Evolutionary conservation across 139 green algal genomes (phyloP).

Genomic region (Mesotaenium endlicherianum): DNA sequence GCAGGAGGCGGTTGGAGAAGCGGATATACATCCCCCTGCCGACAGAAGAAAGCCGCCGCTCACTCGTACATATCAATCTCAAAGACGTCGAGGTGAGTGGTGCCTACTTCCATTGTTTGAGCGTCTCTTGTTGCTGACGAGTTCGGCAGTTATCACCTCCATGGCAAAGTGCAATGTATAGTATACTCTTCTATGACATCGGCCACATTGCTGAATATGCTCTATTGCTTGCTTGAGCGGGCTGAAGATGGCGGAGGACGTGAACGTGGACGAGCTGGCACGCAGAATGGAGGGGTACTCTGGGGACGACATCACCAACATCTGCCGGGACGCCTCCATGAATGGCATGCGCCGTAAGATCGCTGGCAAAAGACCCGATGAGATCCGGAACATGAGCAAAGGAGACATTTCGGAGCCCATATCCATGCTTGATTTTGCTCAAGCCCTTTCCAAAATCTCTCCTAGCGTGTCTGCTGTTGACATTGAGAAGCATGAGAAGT

Average conservation of each 20-base stretch:
- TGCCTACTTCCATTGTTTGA: no score
- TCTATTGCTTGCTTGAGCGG: background rate
- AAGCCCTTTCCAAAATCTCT: conserved; percentile 79
- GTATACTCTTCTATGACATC: background rate
- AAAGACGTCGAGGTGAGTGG: conserved; percentile 53
- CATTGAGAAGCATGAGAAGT: conserved; percentile 77
- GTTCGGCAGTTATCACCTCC: no score
- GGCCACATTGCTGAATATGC: background rate
- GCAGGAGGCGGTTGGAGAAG: conserved; percentile 84
- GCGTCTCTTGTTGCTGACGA: no score
- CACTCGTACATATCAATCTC: conserved; percentile 83
- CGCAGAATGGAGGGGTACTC: conserved; percentile 74
- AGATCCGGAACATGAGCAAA: conserved; percentile 62
- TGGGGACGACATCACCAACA: conserved; percentile 88
- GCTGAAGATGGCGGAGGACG: conserved; percentile 49
- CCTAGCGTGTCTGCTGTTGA: conserved; percentile 75
- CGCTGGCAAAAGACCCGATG: conserved; percentile 67
- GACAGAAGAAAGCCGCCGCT: conserved; percentile 61
- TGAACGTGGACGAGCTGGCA: conserved; percentile 72
- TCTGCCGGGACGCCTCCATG: conserved; percentile 87
- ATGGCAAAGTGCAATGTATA: background rate
- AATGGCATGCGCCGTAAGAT: conserved; percentile 84
- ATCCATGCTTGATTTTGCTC: conserved; percentile 52
- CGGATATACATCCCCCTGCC: conserved; percentile 94
- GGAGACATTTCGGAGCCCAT: conserved; percentile 55